Conservation (phyloP, 306 rosid genomes). For the Gillenia trifoliata region DNA sequence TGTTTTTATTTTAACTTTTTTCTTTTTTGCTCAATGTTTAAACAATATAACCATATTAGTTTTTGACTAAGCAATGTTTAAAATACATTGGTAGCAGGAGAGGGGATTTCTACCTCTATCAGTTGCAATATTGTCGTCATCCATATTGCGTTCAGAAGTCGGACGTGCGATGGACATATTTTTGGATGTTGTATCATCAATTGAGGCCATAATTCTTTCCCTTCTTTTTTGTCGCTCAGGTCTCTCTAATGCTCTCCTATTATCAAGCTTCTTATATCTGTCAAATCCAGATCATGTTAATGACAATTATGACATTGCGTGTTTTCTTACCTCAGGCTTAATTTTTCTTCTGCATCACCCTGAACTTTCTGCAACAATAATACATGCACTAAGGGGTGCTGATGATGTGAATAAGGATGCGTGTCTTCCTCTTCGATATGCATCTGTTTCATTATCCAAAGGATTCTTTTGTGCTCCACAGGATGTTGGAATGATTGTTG, state of each 20-base stretch:
- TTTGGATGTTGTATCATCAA: slow-evolving; percentile 74
- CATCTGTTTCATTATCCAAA: slow-evolving; percentile 71
- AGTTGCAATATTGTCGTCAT: slow-evolving; percentile 80
- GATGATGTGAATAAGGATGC: slow-evolving; percentile 60
- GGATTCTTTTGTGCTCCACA: slow-evolving; percentile 79
- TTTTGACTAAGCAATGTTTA: background rate
- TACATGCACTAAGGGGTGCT: slow-evolving; percentile 65
- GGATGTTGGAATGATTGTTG: slow-evolving; percentile 75
- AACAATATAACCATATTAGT: background rate
- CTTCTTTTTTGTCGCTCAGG: slow-evolving; percentile 93
- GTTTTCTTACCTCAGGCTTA: slow-evolving; percentile 55
- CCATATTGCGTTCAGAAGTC: slow-evolving; percentile 53
- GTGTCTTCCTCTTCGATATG: slow-evolving; percentile 88
- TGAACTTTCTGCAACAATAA: slow-evolving; percentile 70
- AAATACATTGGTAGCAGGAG: slow-evolving; percentile 55
- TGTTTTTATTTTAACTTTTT: background rate
- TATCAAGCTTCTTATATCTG: slow-evolving; percentile 6
- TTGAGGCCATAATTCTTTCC: slow-evolving; percentile 80
- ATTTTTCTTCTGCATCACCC: slow-evolving; percentile 82
- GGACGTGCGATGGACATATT: slow-evolving; percentile 58
- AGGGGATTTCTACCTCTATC: slow-evolving; percentile 92
- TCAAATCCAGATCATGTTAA: slow-evolving; percentile 11
- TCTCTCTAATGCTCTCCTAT: slow-evolving; percentile 18
- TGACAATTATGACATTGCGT: slow-evolving; percentile 25
- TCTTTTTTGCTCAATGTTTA: slow-evolving; percentile 1